A percentile compares a stretch with the other conserved stretches of the same genome.
phyloP scores from a whole-genome alignment of 2,329 filamentous ascomycete genomes.

The Paecilomyces dactylethromorphus region DNA sequence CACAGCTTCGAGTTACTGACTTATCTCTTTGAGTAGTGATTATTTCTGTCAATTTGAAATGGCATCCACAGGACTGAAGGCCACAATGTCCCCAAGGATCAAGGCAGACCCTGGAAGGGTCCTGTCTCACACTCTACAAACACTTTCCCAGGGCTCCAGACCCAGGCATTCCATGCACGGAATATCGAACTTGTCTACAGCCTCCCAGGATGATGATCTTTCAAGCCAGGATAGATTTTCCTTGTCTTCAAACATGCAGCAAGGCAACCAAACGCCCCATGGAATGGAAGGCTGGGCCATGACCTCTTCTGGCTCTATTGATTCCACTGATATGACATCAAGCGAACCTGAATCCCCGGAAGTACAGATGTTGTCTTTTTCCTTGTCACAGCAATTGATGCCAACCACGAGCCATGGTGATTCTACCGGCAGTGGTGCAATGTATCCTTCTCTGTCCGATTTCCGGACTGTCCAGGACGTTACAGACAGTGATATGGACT shows the following conservation, averaged over 20 bases:
- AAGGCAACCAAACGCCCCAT: conserved; percentile 24
- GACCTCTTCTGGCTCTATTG: conserved; percentile 32
- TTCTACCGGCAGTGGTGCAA: conserved; percentile 22
- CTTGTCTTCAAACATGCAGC: conserved; percentile 31
- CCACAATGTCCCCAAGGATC: conserved; percentile 32
- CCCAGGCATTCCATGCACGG: conserved; percentile 31
- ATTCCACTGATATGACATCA: conserved; percentile 27
- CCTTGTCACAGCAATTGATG: conserved; percentile 34
- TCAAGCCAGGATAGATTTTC: conserved; percentile 36
- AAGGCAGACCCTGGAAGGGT: conserved; percentile 31
- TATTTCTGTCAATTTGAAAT: conserved; percentile 12
- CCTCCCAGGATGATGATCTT: conserved; percentile 37
- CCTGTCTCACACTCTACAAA: conserved; percentile 24
- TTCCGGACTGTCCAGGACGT: conserved; percentile 30
- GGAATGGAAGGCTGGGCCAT: conserved; percentile 34
- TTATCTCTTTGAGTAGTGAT: conserved; percentile 20
- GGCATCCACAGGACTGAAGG: conserved; percentile 6
- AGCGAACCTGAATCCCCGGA: conserved; percentile 33
- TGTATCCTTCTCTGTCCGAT: conserved; percentile 32
- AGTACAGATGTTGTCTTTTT: conserved; percentile 37
- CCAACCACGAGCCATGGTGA: conserved; percentile 27
- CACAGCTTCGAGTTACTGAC: conserved; percentile 5
- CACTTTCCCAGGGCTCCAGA: conserved; percentile 26
- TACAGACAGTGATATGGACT: conserved; percentile 31
- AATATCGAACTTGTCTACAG: conserved; percentile 32